phyloP scores from a whole-genome alignment of 1,284 basidiomycete genomes.

The Cystobasidium pallidum region DNA sequence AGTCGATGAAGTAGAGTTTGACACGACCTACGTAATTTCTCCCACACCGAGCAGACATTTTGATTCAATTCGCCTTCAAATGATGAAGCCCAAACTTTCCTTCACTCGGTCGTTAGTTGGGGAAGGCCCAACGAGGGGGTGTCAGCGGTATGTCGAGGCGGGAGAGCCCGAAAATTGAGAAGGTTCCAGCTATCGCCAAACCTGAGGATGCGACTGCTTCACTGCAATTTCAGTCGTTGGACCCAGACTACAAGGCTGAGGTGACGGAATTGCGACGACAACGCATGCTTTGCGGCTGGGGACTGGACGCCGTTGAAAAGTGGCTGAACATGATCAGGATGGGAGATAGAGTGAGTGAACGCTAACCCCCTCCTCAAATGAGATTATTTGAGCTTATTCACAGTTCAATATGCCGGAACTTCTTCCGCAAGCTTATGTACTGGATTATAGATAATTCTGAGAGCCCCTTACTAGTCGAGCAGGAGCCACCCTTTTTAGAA shows the following conservation, averaged over 20 bases:
- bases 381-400: background rate
- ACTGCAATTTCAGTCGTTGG: constrained; percentile 16
- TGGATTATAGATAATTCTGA: constrained; percentile 31
- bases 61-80: background rate
- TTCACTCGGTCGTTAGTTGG: background rate
- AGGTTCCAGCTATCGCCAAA: background rate
- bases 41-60: background rate
- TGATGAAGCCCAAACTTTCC: background rate
- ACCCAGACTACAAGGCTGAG: constrained; percentile 15
- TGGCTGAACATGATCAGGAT: constrained; percentile 31
- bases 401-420: no score
- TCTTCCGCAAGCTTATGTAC: constrained; percentile 23
- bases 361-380: background rate
- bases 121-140: background rate
- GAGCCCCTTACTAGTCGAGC: background rate
- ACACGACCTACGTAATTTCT: background rate
- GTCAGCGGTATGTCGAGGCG: background rate
- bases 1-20: no score
- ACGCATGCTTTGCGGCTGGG: constrained; percentile 40
- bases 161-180: background rate
- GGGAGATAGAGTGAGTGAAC: constrained; percentile 32
- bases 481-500: constrained; percentile 7
- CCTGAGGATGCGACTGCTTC: background rate
- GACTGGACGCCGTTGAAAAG: constrained; percentile 4
- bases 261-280: constrained; percentile 31